Evolutionary conservation across 768 basidiomycete species (phyloP).

Genomic region (Phylloporus sp.): DNA sequence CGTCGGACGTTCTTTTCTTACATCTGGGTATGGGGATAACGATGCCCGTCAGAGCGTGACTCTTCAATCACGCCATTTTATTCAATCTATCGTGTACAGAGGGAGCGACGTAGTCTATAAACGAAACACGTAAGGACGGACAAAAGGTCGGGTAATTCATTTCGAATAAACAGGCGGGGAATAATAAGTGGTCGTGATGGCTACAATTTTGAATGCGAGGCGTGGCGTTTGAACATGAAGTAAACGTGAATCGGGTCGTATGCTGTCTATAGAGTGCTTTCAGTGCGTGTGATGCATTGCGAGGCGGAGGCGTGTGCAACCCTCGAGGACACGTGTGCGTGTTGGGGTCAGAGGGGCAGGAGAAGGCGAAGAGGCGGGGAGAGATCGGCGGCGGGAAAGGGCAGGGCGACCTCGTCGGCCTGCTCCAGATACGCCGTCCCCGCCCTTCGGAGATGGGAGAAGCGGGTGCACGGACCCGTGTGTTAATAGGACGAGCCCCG

Average conservation of each 20-base stretch:
- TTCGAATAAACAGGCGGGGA: neutral
- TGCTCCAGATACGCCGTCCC: neutral
- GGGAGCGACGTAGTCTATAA: neutral
- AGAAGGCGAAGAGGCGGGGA: neutral
- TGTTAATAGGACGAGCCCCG: slow-evolving; percentile 28
- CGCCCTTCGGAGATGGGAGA: neutral
- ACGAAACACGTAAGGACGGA: slow-evolving; percentile 1
- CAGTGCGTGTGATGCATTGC: neutral
- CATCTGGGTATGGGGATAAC: neutral
- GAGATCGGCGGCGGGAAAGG: neutral
- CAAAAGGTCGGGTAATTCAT: slow-evolving; percentile 5
- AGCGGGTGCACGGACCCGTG: neutral
- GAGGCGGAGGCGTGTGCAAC: neutral
- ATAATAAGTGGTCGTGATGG: neutral
- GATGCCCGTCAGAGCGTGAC: neutral
- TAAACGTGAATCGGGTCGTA: neutral
- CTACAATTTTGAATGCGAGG: neutral
- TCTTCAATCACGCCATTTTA: neutral
- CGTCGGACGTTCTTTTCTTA: neutral
- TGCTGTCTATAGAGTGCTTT: neutral
- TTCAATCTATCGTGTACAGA: neutral
- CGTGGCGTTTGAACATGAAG: no score
- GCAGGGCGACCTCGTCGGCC: neutral
- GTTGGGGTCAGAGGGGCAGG: neutral
- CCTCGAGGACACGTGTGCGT: neutral